Evolutionary conservation across 768 basidiomycete species (phyloP).

Genomic region (Tulasnella sp.): DNA sequence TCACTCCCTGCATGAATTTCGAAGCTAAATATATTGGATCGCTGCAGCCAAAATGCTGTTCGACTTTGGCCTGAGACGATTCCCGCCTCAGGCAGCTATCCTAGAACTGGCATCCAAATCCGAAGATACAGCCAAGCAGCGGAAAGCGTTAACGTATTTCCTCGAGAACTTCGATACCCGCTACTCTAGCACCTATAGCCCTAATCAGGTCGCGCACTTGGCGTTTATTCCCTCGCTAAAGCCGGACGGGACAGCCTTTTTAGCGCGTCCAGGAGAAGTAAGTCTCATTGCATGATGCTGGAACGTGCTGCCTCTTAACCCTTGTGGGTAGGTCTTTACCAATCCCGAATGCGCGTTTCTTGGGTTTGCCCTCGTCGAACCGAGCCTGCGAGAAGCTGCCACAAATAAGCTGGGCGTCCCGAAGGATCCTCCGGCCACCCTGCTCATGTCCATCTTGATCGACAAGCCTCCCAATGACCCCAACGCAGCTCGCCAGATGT

Average conservation of each 20-base stretch:
- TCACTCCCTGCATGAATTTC: not conserved
- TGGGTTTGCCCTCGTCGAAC: constrained; percentile 70
- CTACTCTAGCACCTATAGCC: constrained; percentile 55
- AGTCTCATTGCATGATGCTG: constrained; percentile 24
- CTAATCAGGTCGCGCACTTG: constrained; percentile 51
- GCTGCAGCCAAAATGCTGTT: constrained; percentile 24
- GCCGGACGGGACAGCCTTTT: constrained; percentile 44
- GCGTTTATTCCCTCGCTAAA: constrained; percentile 76
- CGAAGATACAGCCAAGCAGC: constrained; percentile 47
- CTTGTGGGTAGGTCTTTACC: constrained; percentile 57
- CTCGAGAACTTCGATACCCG: constrained; percentile 62
- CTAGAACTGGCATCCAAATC: constrained; percentile 62
- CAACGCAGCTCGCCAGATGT: constrained; percentile 58
- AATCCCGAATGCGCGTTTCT: constrained; percentile 62
- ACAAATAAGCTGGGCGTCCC: constrained; percentile 61
- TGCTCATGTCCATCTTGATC: constrained; percentile 57
- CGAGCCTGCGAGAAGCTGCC: constrained; percentile 49
- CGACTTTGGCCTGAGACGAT: constrained; percentile 36
- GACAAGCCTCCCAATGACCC: constrained; percentile 55
- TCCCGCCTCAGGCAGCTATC: constrained; percentile 62
- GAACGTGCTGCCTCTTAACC: not conserved
- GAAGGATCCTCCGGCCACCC: constrained; percentile 61
- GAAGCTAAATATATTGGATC: not conserved
- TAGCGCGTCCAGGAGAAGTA: constrained; percentile 67
- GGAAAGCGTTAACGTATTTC: constrained; percentile 72